Percentiles rank a stretch among this genome's conserved stretches.
These are phyloP conservation scores for Moricandia moricandioides DNA, from an alignment of 345 rosid genomes.

Conservation along the genomic window DNA sequence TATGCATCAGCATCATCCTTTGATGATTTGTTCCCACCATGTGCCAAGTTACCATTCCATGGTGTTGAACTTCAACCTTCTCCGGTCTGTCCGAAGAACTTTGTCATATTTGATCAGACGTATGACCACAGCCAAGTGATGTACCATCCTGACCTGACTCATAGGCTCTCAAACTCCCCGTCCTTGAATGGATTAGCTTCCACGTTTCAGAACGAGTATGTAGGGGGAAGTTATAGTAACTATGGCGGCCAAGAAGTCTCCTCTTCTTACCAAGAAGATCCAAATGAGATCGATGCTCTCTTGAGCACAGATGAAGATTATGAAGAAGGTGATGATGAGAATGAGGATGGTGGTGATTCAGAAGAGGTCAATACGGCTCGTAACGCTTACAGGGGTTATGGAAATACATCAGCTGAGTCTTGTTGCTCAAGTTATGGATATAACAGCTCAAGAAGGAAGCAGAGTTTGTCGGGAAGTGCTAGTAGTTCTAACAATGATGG, in stretches of 20 bases:
- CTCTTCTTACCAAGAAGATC: constrained; percentile 61
- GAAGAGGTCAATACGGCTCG: constrained; percentile 78
- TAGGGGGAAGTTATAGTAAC: constrained; percentile 29
- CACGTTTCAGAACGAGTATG: constrained; percentile 43
- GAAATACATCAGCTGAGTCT: constrained; percentile 55
- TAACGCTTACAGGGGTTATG: constrained; percentile 42
- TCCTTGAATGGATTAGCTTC: constrained; percentile 42
- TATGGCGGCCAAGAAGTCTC: constrained; percentile 22
- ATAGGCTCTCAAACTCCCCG: constrained; percentile 46
- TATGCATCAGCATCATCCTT: constrained; percentile 49
- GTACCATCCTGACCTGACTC: constrained; percentile 71
- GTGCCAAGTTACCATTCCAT: constrained; percentile 45
- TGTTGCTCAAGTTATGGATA: constrained; percentile 51
- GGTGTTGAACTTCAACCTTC: constrained; percentile 76
- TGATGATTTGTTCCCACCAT: constrained; percentile 52
- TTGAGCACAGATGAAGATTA: constrained; percentile 67
- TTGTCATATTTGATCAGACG: constrained; percentile 68
- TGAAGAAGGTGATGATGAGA: constrained; percentile 32
- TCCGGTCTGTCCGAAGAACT: constrained; percentile 61
- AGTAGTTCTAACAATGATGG: constrained; percentile 44
- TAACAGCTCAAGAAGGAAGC: constrained; percentile 40
- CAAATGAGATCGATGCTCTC: constrained; percentile 81
- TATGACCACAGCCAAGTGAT: constrained; percentile 63
- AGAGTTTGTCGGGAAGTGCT: constrained; percentile 39
- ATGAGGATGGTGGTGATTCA: constrained; percentile 53